These are phyloP conservation scores for Maudiozyma serrabonitensis DNA, from an alignment of 805 yeast genomes.

Conservation along the genomic window DNA sequence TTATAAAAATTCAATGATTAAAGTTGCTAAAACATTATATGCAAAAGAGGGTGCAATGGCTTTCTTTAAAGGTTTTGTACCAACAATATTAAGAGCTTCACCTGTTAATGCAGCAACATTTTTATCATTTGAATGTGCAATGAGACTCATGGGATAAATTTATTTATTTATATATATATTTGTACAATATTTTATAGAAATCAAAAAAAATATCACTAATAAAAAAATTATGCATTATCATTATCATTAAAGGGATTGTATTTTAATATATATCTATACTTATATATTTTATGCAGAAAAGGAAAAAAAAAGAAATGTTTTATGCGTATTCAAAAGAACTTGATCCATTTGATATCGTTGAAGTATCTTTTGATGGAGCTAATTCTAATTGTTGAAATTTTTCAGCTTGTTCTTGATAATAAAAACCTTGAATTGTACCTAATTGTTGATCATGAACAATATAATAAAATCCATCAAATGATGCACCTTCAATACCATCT, in stretches of 20 bases:
- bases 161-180: neutral
- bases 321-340: conserved; percentile 19
- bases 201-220: neutral
- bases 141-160: conserved; percentile 48
- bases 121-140: conserved; percentile 82
- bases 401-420: conserved; percentile 73
- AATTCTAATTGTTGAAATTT: conserved; percentile 67
- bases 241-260: no score
- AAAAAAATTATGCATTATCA: neutral
- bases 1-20: conserved; percentile 48
- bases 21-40: conserved; percentile 48
- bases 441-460: conserved; percentile 69
- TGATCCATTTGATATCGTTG: neutral
- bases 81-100: conserved; percentile 91
- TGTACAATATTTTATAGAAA: neutral
- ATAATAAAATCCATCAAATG: conserved; percentile 89
- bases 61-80: conserved; percentile 82
- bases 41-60: conserved; percentile 60
- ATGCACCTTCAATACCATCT: conserved; percentile 48
- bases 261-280: neutral
- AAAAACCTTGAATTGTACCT: conserved; percentile 71
- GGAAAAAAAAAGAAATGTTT: neutral
- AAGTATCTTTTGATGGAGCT: conserved; percentile 12
- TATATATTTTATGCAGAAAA: neutral
- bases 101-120: conserved; percentile 98